Percentiles rank a stretch among this genome's conserved stretches.
Evolutionary conservation across 2,329 filamentous ascomycete genomes (phyloP).

Genomic region (Didymosphaeria variabile): DNA sequence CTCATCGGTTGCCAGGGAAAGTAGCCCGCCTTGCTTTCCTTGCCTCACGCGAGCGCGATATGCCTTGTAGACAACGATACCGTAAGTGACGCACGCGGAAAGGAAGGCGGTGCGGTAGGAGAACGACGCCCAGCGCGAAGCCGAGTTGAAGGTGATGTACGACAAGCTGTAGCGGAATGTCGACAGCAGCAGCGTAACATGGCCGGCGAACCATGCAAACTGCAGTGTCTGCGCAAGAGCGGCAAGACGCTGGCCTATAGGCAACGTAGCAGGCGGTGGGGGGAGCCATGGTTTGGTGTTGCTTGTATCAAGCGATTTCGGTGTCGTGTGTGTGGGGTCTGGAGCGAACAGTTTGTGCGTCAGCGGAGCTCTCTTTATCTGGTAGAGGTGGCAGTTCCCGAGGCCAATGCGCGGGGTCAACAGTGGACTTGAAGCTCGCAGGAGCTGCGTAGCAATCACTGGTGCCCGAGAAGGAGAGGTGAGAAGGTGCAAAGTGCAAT

Average conservation of each 20-base stretch:
- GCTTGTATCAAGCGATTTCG: slow-evolving; percentile 23
- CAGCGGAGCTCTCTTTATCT: slow-evolving; percentile 33
- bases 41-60: slow-evolving; percentile 84
- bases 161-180: slow-evolving; percentile 85
- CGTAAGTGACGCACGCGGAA: slow-evolving; percentile 89
- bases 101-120: slow-evolving; percentile 92
- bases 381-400: slow-evolving; percentile 21
- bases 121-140: slow-evolving; percentile 77
- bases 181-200: slow-evolving; percentile 83
- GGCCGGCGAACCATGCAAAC: slow-evolving; percentile 77
- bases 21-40: slow-evolving; percentile 69
- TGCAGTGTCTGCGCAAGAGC: slow-evolving; percentile 88
- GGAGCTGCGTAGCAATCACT: slow-evolving; percentile 11
- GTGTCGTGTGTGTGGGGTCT: slow-evolving; percentile 39
- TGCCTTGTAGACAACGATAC: slow-evolving; percentile 98
- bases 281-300: slow-evolving; percentile 68
- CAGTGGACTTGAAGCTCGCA: slow-evolving; percentile 18
- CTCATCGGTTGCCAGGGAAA: slow-evolving; percentile 83
- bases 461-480: slow-evolving; percentile 24
- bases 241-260: slow-evolving; percentile 77
- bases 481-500: slow-evolving; percentile 38
- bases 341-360: slow-evolving; percentile 33
- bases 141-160: slow-evolving; percentile 89
- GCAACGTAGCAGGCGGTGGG: slow-evolving; percentile 73
- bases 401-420: slow-evolving; percentile 26